These are phyloP conservation scores for Leptomonas seymouri DNA, from an alignment of 208 protist genomes.

Conservation along the genomic window DNA sequence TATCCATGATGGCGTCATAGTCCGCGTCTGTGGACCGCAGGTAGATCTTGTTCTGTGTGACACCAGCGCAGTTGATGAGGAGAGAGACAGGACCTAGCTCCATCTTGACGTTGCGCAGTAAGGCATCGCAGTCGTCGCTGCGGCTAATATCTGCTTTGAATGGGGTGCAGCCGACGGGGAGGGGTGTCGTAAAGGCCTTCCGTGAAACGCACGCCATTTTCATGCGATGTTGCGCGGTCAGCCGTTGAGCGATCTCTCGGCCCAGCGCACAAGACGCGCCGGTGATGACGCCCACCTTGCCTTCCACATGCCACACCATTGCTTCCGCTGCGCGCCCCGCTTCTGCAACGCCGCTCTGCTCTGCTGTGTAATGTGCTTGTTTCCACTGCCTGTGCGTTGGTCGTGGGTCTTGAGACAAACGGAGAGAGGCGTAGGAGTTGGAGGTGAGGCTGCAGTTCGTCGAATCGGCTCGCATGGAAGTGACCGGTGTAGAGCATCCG, in stretches of 20 bases:
- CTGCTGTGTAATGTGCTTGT: no score
- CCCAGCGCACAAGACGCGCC: constrained; percentile 79
- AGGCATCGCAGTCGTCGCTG: constrained; percentile 52
- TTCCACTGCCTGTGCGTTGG: neutral
- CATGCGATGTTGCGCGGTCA: constrained; percentile 58
- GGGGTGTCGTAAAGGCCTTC: constrained; percentile 24
- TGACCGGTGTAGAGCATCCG: no score
- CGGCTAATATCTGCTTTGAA: constrained; percentile 57
- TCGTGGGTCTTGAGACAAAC: neutral
- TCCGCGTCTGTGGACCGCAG: constrained; percentile 65
- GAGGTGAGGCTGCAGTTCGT: neutral
- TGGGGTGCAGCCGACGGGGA: constrained; percentile 44
- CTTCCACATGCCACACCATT: constrained; percentile 64
- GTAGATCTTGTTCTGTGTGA: constrained; percentile 79
- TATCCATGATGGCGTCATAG: constrained; percentile 75
- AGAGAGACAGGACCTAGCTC: constrained; percentile 59
- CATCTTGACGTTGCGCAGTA: constrained; percentile 51
- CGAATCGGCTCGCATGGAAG: neutral
- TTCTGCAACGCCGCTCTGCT: no score
- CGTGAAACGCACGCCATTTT: constrained; percentile 72
- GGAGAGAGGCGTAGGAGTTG: neutral
- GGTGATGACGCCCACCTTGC: constrained; percentile 70
- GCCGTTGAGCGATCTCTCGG: constrained; percentile 39
- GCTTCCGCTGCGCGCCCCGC: neutral
- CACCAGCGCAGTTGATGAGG: constrained; percentile 83